phyloP scores from a whole-genome alignment of 2,329 filamentous ascomycete species.

The Fusarium nodosum region DNA sequence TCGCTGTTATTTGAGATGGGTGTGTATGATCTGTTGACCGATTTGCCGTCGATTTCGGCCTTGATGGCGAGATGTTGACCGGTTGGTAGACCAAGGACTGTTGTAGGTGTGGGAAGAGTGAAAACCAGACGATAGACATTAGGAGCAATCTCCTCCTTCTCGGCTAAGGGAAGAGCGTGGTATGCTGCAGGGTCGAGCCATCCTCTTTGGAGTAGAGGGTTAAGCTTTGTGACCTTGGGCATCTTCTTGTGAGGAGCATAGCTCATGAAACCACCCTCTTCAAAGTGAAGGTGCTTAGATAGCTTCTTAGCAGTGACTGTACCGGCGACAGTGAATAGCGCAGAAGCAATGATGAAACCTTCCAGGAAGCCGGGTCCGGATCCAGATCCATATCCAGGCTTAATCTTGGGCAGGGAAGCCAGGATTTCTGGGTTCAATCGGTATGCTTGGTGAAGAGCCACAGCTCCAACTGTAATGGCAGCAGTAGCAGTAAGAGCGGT shows the following conservation, averaged over 20 bases:
- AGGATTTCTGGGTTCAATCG: slow-evolving; percentile 26
- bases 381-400: neutral
- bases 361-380: slow-evolving; percentile 34
- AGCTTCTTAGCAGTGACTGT: slow-evolving; percentile 51
- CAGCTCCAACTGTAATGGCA: slow-evolving; percentile 24
- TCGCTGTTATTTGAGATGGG: slow-evolving; percentile 66
- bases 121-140: slow-evolving; percentile 64
- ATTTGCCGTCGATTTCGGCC: slow-evolving; percentile 60
- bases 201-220: slow-evolving; percentile 52
- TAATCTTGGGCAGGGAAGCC: slow-evolving; percentile 25
- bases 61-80: slow-evolving; percentile 70
- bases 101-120: slow-evolving; percentile 58
- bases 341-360: slow-evolving; percentile 33
- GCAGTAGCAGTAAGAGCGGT: slow-evolving; percentile 24
- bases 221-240: slow-evolving; percentile 53
- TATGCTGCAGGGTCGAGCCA: slow-evolving; percentile 65
- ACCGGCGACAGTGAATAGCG: slow-evolving; percentile 48
- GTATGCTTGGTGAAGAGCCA: slow-evolving; percentile 33
- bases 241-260: slow-evolving; percentile 54
- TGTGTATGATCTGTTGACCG: slow-evolving; percentile 67
- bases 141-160: slow-evolving; percentile 58
- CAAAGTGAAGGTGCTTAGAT: slow-evolving; percentile 51
- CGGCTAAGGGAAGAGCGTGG: slow-evolving; percentile 60
- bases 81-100: slow-evolving; percentile 67
- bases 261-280: slow-evolving; percentile 46